A percentile compares a stretch with the other conserved stretches of the same genome.
phyloP scores from a whole-genome alignment of 768 basidiomycete genomes.

The Podaxis pistillaris region DNA sequence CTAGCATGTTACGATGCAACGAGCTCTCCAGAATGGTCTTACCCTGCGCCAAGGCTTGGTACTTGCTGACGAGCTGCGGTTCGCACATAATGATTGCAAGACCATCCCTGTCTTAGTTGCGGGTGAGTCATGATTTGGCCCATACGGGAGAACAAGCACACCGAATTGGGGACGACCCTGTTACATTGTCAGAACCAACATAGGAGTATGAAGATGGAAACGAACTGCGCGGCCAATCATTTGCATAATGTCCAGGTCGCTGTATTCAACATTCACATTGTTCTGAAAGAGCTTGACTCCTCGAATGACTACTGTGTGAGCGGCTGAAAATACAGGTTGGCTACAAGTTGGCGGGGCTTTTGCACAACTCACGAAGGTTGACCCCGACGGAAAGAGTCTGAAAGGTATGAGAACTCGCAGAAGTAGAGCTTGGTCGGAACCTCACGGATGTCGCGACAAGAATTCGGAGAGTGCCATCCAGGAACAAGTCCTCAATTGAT shows the following conservation, averaged over 20 bases:
- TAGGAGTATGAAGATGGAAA: not conserved
- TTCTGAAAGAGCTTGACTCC: constrained; percentile 83
- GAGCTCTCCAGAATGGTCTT: constrained; percentile 81
- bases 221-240: constrained; percentile 94
- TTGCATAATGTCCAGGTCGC: constrained; percentile 90
- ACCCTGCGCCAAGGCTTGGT: constrained; percentile 65
- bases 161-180: constrained; percentile 93
- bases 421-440: not conserved
- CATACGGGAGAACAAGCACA: constrained; percentile 22
- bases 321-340: constrained; percentile 48
- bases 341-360: not conserved
- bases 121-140: not conserved
- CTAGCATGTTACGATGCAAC: constrained; percentile 78
- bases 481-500: constrained; percentile 70
- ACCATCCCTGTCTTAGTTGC: constrained; percentile 69
- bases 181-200: not conserved
- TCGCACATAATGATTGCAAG: constrained; percentile 85
- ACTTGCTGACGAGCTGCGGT: constrained; percentile 66
- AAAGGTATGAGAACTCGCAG: not conserved
- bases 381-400: constrained; percentile 96
- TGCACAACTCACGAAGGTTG: constrained; percentile 71
- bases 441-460: constrained; percentile 81
- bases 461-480: constrained; percentile 60
- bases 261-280: constrained; percentile 72
- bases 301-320: constrained; percentile 91